Evolutionary conservation across 1,139 yeast species (phyloP), one percentile per base, ranked within the genome.

Genomic region (Taphrina wiesneri): DNA sequence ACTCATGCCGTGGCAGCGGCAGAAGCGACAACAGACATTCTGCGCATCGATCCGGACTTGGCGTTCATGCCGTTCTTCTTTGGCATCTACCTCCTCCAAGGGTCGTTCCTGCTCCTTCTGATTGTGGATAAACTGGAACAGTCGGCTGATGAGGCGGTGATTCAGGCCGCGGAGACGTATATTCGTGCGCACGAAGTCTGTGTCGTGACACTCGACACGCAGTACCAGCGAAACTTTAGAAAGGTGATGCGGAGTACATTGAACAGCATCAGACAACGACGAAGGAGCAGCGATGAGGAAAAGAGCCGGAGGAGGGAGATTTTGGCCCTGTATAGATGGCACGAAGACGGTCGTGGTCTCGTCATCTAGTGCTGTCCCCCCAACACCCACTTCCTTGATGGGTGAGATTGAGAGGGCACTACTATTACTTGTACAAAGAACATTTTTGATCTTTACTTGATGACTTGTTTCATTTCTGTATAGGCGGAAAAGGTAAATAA

Each of bases 121-220:
- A 62, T 72, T 69, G 69, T 71, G 47, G 77, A 75, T 52, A 71
- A 74, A 36, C 73, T 73, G 21, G 77, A 73, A 46, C 70, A 72
- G 4, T 73, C 73, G 39, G 74, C 75, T 6, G 72, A 75, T 26
- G 73, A 72, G 26, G 77, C 74, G 39, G 75, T 75, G 32, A 72
- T 74, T 9, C 73, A 72, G 21, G 75, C 76, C 4, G 73, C 76
- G 63, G 76, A 75, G 65, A 70, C 72, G 4, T 71, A 74, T 47
- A 75, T 75, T 3, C 71, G 76, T 6, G 77, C 77, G 4, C 77
- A 75, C 57, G 77, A 75, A 62, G 76, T 74, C 21, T 74, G 76
- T 57, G 73, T 74, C 56, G 75, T 73, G 25, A 75, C 77, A 2
- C 70, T 75, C 23, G 74, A 72, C 60, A 75, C 77, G 1, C 75